A percentile compares a stretch with the other conserved stretches of the same genome.
Conservation (phyloP, 2,329 filamentous ascomycete species). For the Aspergillus ochraceus region DNA sequence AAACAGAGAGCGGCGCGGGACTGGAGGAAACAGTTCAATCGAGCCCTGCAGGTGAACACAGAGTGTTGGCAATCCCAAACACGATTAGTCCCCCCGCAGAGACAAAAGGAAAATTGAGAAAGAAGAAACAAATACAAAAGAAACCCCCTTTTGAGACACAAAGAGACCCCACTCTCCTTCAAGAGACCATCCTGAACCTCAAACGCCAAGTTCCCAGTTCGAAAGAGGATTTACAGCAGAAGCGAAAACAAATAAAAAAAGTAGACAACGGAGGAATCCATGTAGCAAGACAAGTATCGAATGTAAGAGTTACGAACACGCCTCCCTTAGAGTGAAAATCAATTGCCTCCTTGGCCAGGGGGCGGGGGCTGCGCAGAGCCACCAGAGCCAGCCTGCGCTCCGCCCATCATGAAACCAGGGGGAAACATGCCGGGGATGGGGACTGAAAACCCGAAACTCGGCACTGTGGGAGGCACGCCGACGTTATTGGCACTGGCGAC, state of each 20-base stretch:
- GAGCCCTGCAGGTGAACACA: too few relatives aligned
- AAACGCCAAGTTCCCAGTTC: slow-evolving; percentile 8
- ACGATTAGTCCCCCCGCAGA: too few relatives aligned
- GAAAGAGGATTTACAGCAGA: slow-evolving; percentile 14
- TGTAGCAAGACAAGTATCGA: slow-evolving; percentile 22
- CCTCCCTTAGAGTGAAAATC: neutral
- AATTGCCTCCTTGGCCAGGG: slow-evolving; percentile 35
- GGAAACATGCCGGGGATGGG: slow-evolving; percentile 49
- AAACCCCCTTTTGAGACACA: neutral
- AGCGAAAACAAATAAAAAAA: slow-evolving; percentile 10
- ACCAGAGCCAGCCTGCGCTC: slow-evolving; percentile 31
- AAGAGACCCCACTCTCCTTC: neutral
- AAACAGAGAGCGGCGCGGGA: too few relatives aligned
- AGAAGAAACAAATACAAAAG: neutral
- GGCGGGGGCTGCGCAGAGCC: slow-evolving; percentile 37
- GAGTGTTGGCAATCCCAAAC: neutral
- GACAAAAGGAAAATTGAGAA: neutral
- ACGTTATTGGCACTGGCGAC: slow-evolving; percentile 43
- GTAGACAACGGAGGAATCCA: neutral
- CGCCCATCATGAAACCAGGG: slow-evolving; percentile 49
- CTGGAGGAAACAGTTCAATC: too few relatives aligned
- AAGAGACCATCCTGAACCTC: neutral
- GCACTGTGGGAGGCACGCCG: slow-evolving; percentile 55
- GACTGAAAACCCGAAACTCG: slow-evolving; percentile 56
- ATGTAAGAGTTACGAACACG: neutral